Conservation (phyloP, 2,329 filamentous ascomycete species). For the Ceratocystis cubensis region DNA sequence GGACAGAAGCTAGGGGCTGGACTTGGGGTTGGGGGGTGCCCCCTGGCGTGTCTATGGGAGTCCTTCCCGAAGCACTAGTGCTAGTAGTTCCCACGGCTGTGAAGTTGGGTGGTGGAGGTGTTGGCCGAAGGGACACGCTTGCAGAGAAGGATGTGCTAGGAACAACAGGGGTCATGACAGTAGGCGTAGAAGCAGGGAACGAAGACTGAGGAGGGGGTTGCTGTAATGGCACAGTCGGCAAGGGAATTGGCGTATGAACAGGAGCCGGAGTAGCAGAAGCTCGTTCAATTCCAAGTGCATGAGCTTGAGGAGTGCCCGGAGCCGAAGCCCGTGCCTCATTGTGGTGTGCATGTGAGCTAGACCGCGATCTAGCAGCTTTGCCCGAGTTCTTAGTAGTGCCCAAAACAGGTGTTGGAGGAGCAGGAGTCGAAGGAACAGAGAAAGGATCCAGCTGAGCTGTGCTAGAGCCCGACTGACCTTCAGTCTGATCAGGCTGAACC, state of each 20-base stretch:
- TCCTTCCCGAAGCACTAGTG: not conserved
- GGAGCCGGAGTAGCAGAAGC: conserved; percentile 7
- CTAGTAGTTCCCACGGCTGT: not conserved
- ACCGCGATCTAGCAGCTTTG: conserved; percentile 41
- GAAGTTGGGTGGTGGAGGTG: conserved; percentile 15
- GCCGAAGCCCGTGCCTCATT: conserved; percentile 32
- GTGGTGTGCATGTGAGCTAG: conserved; percentile 39
- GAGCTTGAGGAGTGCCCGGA: conserved; percentile 30
- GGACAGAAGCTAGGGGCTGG: conserved; percentile 21
- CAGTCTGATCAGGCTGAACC: not conserved
- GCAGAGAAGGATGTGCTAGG: not conserved
- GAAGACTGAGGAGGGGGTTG: conserved; percentile 31
- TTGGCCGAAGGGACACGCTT: conserved; percentile 7
- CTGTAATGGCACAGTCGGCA: conserved; percentile 15
- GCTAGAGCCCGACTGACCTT: not conserved
- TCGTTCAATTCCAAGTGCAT: conserved; percentile 25
- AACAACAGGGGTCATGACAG: not conserved
- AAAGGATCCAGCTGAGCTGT: not conserved
- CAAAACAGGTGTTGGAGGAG: conserved; percentile 35
- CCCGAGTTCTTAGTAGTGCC: conserved; percentile 30
- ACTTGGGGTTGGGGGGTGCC: conserved; percentile 2
- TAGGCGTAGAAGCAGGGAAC: conserved; percentile 23
- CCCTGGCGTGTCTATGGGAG: not conserved
- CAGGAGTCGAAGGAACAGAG: conserved; percentile 15
- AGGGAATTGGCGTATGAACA: conserved; percentile 15